Base-by-base conservation (phyloP, 306 rosid genomes). In the Quercus gilva region DNA sequence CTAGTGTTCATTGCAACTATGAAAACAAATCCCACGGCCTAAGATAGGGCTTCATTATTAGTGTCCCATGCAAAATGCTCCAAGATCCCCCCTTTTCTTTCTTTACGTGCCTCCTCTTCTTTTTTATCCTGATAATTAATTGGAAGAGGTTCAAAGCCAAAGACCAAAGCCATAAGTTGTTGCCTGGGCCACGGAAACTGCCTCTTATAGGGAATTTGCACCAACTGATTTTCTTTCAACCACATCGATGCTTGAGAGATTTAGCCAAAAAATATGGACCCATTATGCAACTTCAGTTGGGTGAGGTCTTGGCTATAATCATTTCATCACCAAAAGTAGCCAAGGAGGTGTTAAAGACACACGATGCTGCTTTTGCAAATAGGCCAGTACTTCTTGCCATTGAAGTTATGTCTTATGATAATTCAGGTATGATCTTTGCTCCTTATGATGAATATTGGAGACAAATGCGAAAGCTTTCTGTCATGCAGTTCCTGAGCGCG, bases 381-480 rank as follows among this genome's bases (percentile, higher is more conserved):
- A 18, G 76, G 1, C 80, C 74, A 3, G 10, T 2, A 20, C 2
- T 35, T 0, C 43, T 55, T 13, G 72, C 60, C 1, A 37, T 45
- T n/a, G 69, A 74, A 13, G 4, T 55, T 2, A 0, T 64, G 5
- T 8, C 78, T 2, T 63, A 63, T 14, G 56, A 74, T 33, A 10
- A 52, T 64, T 64, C 28, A 19, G 18, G 70, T 31, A 6, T 82
- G 4, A 2, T 35, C 15, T 77, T 55, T 33, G 3, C 75, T 19
- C 82, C 76, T 19, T 77, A 77, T 6, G 72, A 71, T 28, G 74
- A 82, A 17, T 64, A 60, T 8, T 82, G 78, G 85, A 70, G 70
- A 25, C 53, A 63, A 29, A 19, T 82, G 33, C 6, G 45, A 14
- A 72, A 25, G 9, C 14, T 72, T 49, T 26, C 17, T 10, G 75